Evolutionary conservation across 768 basidiomycete genomes (phyloP), one percentile per base, ranked within the genome.

Genomic region (Myochromella boudieri): DNA sequence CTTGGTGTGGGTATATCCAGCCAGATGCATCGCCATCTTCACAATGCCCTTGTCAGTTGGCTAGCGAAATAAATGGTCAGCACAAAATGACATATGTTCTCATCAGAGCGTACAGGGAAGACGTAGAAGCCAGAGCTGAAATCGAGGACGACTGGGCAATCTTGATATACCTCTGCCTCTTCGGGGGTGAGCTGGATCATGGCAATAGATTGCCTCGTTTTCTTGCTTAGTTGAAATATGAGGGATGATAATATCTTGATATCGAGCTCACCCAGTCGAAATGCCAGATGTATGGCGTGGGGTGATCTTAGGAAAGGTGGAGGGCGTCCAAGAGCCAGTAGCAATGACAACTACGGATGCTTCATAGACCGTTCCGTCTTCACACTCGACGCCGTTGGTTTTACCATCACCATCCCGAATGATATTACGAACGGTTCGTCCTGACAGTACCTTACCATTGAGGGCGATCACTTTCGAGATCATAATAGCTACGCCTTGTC

Each of bases 311-410:
- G 84, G 81, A 60, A 95, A 91, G 1, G 84, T 63, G 1, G 85
- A 84, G 7, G 89, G 81, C 1, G 92, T 93, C 95, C 95, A 97
- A 4, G 86, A 78, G 18, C 93, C 92, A 11, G 82, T 70, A 6
- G 90, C 82, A 26, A 94, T 62, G 22, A 95, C 69, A 6, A 91
- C 76, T 37, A 81, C 54, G 43, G 84, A 77, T 1, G 84, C 87
- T 12, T 67, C 55, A 53, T 81, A 76, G 9, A 61, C 52, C 2
- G 69, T 68, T 6, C 85, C 89, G 59, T 84, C 80, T 17, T 63
- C 63, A 51, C 88, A 83, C 24, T 64, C 63, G 4, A 92, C 87
- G 2, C 88, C 90, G 1, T 58, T 69, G 15, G 78, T 80, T 54
- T 48, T 70, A 25, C 72, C 68, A 49, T 59, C 58, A 27, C 53